Base-by-base conservation (phyloP, 768 basidiomycete species). In the Vishniacozyma victoriae region DNA sequence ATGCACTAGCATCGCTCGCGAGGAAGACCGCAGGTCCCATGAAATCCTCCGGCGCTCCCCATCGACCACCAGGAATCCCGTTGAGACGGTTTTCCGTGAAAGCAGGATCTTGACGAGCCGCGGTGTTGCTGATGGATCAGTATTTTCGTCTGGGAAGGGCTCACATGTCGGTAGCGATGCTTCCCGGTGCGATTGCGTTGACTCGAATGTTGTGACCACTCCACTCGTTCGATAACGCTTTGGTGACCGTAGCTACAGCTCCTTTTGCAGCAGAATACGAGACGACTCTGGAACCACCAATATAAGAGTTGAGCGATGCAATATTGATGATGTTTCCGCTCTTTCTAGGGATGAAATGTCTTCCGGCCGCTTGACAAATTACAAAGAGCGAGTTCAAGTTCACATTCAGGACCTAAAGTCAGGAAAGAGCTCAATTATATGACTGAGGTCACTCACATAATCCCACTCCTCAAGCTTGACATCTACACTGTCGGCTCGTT, bases 191-290 rank as follows among this genome's bases (percentile, higher is more conserved):
- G 54, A 92, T 85, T 13, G 79, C 84, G 66, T 91, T 90, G 14
- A 91, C 87, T 65, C 87, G 83, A 41, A 92, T 80, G 57, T 86
- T 86, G 58, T 86, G 78, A 62, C 79, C 78, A 54, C 84, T 84
- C 89, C 90, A 93, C 72, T 92, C 90, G 69, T 92, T 93, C 60
- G 82, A 82, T 55, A 93, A 78, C 2, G 89, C 86, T 72, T 90
- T 90, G 27, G 50, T 50, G 18, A 58, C 35, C 14, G 26, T 27
- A 1, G 25, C 38, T 9, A 86, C 87, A 16, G 62, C 69, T 41
- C 86, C 87, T 68, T 91, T 92, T 3, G 90, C 85, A 2, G 90
- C 82, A 1, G 89, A 86, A 64, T 92, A 92, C 9, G 89, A 88
- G n/a, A 88, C 87, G 27, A 92, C 78, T 7, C 81, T 81, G 46